Conservation (phyloP, 164 flowering plant genomes). For the Annona squamosa region DNA sequence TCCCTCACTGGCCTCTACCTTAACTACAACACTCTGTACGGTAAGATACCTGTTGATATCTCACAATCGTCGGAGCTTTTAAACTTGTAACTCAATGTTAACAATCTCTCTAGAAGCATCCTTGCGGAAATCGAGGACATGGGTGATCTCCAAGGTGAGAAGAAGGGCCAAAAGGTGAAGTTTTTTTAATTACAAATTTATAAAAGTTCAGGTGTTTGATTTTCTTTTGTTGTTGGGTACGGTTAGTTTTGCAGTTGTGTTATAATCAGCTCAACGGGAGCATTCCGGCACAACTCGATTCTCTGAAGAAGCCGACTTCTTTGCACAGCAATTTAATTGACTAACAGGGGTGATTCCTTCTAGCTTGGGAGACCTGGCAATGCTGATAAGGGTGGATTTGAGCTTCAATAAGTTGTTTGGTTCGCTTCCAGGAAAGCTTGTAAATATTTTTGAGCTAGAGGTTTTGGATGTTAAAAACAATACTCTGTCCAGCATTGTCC, state of each 20-base stretch:
- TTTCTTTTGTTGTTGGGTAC: background rate
- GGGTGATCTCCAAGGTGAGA: conserved; percentile 73
- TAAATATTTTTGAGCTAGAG: conserved; percentile 42
- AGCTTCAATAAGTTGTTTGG: conserved; percentile 79
- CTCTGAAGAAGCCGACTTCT: conserved; percentile 59
- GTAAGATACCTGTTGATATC: conserved; percentile 74
- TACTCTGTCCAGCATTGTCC: conserved; percentile 77
- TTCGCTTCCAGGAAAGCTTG: conserved; percentile 61
- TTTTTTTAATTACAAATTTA: background rate
- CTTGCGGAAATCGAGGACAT: conserved; percentile 64
- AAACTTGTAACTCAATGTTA: conserved; percentile 85
- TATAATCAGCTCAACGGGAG: conserved; percentile 73
- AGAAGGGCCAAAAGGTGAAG: background rate
- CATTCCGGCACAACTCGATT: conserved; percentile 72
- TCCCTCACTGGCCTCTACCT: conserved; percentile 80
- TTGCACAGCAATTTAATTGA: conserved; percentile 63
- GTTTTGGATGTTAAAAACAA: conserved; percentile 75
- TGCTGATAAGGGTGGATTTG: conserved; percentile 68
- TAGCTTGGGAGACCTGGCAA: conserved; percentile 57
- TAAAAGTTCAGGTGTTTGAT: background rate
- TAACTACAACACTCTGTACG: conserved; percentile 64
- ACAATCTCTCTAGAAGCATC: conserved; percentile 63
- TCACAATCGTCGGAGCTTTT: conserved; percentile 49
- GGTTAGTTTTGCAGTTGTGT: conserved; percentile 84
- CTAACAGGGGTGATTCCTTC: conserved; percentile 86